A percentile compares a stretch with the other conserved stretches of the same genome.
phyloP scores from a whole-genome alignment of 345 rosid genomes.

The Moricandia moricandioides region DNA sequence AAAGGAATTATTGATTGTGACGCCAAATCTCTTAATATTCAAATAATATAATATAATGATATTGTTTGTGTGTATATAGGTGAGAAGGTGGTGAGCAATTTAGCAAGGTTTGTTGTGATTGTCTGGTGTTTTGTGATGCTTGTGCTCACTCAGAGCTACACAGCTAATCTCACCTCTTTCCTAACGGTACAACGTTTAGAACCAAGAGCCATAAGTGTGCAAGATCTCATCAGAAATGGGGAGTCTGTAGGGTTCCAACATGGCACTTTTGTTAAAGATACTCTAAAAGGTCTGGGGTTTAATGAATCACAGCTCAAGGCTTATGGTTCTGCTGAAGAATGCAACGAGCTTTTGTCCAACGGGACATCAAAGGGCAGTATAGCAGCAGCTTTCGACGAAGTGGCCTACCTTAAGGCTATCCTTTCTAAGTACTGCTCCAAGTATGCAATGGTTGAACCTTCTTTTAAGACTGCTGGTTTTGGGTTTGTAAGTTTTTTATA shows the following conservation, averaged over 20 bases:
- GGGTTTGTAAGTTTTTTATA: constrained; percentile 40
- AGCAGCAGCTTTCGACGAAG: constrained; percentile 39
- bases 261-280: not conserved
- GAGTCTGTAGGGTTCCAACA: constrained; percentile 17
- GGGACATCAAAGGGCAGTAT: constrained; percentile 26
- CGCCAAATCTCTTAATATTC: too few relatives aligned
- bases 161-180: constrained; percentile 43
- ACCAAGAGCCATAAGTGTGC: constrained; percentile 10
- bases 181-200: constrained; percentile 33
- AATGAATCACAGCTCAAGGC: not conserved
- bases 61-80: constrained; percentile 10
- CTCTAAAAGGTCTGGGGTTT: not conserved
- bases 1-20: too few relatives aligned
- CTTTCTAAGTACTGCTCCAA: constrained; percentile 9
- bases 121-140: constrained; percentile 42
- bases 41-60: too few relatives aligned
- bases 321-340: constrained; percentile 2
- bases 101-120: constrained; percentile 37
- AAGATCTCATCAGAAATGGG: constrained; percentile 8
- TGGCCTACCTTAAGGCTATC: constrained; percentile 33
- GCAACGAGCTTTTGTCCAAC: constrained; percentile 16
- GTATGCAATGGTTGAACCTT: constrained; percentile 32
- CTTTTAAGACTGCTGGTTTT: constrained; percentile 38
- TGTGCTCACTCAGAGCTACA: constrained; percentile 42
- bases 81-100: constrained; percentile 41